These are phyloP conservation scores for Vitis hybrid DNA, from an alignment of 177 flowering plant species.

Conservation along the genomic window DNA sequence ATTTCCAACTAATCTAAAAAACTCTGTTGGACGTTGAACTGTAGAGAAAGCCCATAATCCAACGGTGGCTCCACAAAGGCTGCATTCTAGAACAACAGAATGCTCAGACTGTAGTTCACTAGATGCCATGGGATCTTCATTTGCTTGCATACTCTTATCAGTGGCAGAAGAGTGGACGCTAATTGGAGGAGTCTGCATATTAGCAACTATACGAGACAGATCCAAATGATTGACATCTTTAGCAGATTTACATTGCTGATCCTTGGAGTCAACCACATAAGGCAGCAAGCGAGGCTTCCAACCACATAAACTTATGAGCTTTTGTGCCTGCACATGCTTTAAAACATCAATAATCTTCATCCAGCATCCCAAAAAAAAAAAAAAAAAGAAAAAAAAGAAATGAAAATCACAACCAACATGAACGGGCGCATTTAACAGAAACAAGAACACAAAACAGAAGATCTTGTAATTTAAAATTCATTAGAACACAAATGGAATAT, in stretches of 20 bases:
- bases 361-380: background rate
- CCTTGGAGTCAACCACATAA: conserved; percentile 67
- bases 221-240: conserved; percentile 22
- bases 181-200: conserved; percentile 26
- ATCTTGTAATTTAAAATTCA: no score
- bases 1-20: conserved; percentile 59
- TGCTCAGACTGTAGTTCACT: conserved; percentile 44
- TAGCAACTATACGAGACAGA: conserved; percentile 19
- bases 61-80: conserved; percentile 84
- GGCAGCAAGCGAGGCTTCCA: conserved; percentile 88
- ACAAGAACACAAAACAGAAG: no score
- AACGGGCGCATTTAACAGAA: background rate
- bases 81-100: conserved; percentile 84
- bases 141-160: conserved; percentile 26
- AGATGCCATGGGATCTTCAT: conserved; percentile 18
- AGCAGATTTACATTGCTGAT: conserved; percentile 30
- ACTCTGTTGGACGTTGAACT: conserved; percentile 66
- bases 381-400: background rate
- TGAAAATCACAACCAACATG: background rate
- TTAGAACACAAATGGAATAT: background rate
- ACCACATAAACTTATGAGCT: conserved; percentile 84
- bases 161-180: conserved; percentile 20
- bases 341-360: conserved; percentile 1
- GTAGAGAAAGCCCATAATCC: conserved; percentile 85
- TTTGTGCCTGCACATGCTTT: conserved; percentile 65